Percentiles rank a stretch among this genome's conserved stretches.
These are phyloP conservation scores for Mycena sanguinolenta DNA, from an alignment of 768 basidiomycete species.

Conservation along the genomic window DNA sequence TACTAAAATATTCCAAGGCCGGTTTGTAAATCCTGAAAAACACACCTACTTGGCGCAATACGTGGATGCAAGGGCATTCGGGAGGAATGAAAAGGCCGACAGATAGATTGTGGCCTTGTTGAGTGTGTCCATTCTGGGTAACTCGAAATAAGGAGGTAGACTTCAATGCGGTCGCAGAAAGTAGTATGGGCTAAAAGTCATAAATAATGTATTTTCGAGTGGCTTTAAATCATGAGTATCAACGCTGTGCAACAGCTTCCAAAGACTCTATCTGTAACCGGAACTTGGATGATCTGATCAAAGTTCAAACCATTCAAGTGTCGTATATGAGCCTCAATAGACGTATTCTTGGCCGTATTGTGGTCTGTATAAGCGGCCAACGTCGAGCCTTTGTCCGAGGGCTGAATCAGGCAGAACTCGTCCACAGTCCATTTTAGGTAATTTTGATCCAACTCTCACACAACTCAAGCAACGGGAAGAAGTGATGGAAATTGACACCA, in stretches of 20 bases:
- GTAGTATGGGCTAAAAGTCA: neutral
- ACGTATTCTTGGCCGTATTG: no score
- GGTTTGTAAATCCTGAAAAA: neutral
- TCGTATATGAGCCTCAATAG: no score
- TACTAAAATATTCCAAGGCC: neutral
- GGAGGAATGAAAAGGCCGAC: constrained; percentile 9
- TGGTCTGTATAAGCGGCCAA: no score
- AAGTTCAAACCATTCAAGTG: neutral
- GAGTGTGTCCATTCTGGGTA: neutral
- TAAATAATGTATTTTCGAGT: neutral
- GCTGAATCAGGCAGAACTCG: neutral
- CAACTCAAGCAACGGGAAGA: no score
- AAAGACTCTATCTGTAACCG: neutral
- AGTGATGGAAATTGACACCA: no score
- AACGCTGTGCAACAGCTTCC: constrained; percentile 12
- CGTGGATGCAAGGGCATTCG: constrained; percentile 18
- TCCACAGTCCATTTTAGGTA: neutral
- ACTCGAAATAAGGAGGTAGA: neutral
- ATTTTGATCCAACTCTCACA: no score
- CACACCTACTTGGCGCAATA: constrained; percentile 15
- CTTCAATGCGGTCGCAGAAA: neutral
- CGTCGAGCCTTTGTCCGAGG: no score
- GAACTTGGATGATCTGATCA: no score
- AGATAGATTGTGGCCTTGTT: neutral
- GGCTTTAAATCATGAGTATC: neutral